These are phyloP conservation scores for Camillea tinctor DNA, from an alignment of 2,329 filamentous ascomycete species.

Conservation along the genomic window DNA sequence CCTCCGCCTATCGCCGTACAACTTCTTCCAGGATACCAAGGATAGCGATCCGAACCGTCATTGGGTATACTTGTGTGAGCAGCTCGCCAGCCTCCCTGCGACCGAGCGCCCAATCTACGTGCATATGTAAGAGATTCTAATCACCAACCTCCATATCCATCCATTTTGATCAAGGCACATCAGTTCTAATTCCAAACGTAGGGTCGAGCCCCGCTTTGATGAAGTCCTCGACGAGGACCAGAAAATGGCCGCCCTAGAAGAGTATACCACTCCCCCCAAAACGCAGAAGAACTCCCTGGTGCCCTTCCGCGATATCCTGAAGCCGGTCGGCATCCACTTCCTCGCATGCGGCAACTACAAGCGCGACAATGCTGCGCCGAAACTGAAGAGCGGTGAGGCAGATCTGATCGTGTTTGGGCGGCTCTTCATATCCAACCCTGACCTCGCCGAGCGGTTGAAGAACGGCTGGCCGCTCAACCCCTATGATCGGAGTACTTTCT, in stretches of 20 bases:
- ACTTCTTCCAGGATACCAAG: slow-evolving; percentile 26
- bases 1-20: slow-evolving; percentile 25
- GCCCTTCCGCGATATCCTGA: slow-evolving; percentile 40
- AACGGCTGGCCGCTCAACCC: slow-evolving; percentile 21
- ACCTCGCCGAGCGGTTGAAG: slow-evolving; percentile 21
- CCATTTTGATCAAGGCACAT: background rate
- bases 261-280: too few species aligned
- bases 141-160: too few species aligned
- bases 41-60: slow-evolving; percentile 28
- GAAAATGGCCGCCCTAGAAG: slow-evolving; percentile 40
- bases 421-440: slow-evolving; percentile 28
- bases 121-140: slow-evolving; percentile 38
- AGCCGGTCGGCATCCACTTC: slow-evolving; percentile 38
- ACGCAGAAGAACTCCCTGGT: slow-evolving; percentile 32
- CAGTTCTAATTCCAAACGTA: slow-evolving; percentile 6
- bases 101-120: slow-evolving; percentile 41
- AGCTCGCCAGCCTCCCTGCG: slow-evolving; percentile 34
- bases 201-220: slow-evolving; percentile 47
- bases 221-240: slow-evolving; percentile 44
- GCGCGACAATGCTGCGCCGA: slow-evolving; percentile 18
- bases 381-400: slow-evolving; percentile 27
- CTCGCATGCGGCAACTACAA: slow-evolving; percentile 22
- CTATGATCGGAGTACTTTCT: slow-evolving; percentile 29
- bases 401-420: slow-evolving; percentile 29
- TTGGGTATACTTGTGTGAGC: slow-evolving; percentile 37